A percentile compares a stretch with the other conserved stretches of the same genome.
These are phyloP conservation scores for Litsea cubeba DNA, from an alignment of 164 flowering plant species.

Conservation along the genomic window DNA sequence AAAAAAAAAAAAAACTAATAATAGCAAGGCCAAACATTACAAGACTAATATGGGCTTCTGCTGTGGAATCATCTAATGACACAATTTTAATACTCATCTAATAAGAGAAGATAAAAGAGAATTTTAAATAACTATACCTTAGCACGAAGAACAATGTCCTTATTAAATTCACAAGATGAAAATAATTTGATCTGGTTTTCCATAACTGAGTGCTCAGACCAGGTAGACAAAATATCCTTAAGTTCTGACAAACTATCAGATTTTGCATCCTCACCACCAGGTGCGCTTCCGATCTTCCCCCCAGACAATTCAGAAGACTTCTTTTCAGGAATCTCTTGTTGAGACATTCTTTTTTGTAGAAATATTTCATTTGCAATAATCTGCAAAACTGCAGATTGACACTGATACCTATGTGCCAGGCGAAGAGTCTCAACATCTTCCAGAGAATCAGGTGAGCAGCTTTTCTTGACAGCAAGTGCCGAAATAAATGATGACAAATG, in stretches of 20 bases:
- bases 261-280: slow-evolving; percentile 23
- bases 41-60: background rate
- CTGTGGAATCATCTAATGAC: background rate
- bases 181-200: slow-evolving; percentile 47
- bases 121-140: slow-evolving; percentile 43
- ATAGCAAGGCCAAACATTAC: background rate
- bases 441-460: slow-evolving; percentile 20
- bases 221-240: slow-evolving; percentile 40
- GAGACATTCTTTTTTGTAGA: slow-evolving; percentile 52
- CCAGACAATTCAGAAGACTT: slow-evolving; percentile 26
- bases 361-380: slow-evolving; percentile 65
- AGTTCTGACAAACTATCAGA: slow-evolving; percentile 20
- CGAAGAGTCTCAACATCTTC: slow-evolving; percentile 26
- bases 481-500: slow-evolving; percentile 34
- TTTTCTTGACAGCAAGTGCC: slow-evolving; percentile 13
- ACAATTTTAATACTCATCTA: background rate
- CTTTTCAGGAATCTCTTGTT: slow-evolving; percentile 34
- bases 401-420: slow-evolving; percentile 44
- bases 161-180: slow-evolving; percentile 48
- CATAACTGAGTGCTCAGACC: slow-evolving; percentile 44
- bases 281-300: slow-evolving; percentile 18
- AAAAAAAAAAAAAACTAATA: no score
- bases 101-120: background rate
- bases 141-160: slow-evolving; percentile 29
- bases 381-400: slow-evolving; percentile 59